phyloP scores from a whole-genome alignment of 768 basidiomycete genomes.

The Daedaleopsis sinensis region DNA sequence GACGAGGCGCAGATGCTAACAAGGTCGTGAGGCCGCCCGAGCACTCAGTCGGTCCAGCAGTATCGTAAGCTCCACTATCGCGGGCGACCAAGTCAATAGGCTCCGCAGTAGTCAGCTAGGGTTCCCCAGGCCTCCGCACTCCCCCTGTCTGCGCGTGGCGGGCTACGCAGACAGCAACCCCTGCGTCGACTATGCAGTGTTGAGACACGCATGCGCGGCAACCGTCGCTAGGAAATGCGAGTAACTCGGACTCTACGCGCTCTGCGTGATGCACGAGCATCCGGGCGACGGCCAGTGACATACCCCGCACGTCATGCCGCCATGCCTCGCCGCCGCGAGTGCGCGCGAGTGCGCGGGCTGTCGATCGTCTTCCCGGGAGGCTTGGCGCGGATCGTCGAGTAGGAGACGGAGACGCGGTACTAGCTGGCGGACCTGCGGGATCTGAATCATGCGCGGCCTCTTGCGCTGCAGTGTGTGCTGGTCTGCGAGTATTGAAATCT shows the following conservation, averaged over 20 bases:
- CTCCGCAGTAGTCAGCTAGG: not conserved
- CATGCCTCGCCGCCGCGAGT: not conserved
- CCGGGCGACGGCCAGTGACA: not conserved
- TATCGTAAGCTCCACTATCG: too few relatives aligned
- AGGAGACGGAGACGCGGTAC: not conserved
- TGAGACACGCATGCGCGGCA: not conserved
- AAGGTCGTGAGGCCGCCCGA: not conserved
- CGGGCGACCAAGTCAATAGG: too few relatives aligned
- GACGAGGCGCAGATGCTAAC: not conserved
- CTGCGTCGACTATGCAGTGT: not conserved
- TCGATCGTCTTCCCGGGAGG: conserved; percentile 4
- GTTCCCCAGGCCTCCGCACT: not conserved
- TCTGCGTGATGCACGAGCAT: conserved; percentile 8
- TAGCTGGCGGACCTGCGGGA: not conserved
- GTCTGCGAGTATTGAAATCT: too few relatives aligned
- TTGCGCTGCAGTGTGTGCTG: not conserved
- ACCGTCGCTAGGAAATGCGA: not conserved
- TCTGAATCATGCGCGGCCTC: not conserved
- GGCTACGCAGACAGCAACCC: not conserved
- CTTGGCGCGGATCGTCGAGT: not conserved
- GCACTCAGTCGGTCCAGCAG: too few relatives aligned
- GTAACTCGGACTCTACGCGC: conserved; percentile 6
- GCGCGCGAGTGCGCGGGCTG: too few relatives aligned
- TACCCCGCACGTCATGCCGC: not conserved
- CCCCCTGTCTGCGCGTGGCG: not conserved